phyloP scores from a whole-genome alignment of 1,139 yeast species.

The Geotrichum europaeum region DNA sequence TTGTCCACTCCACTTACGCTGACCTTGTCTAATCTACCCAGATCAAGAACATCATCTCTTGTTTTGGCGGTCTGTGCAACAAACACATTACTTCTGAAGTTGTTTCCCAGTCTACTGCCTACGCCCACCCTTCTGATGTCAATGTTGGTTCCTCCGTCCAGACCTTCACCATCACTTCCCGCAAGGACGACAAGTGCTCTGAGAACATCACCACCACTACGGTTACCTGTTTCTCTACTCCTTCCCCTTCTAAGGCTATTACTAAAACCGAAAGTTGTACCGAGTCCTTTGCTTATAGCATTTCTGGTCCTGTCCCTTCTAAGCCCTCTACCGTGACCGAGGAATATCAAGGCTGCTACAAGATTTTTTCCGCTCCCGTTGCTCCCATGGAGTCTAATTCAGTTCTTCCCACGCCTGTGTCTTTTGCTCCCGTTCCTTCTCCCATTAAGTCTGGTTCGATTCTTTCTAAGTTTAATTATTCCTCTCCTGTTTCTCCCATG shows the following conservation, averaged over 20 bases:
- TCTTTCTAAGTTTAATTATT: too few relatives aligned
- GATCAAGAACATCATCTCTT: slow-evolving; percentile 11
- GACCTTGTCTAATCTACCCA: slow-evolving; percentile 5
- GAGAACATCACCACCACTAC: slow-evolving; percentile 5
- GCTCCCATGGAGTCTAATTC: too few relatives aligned
- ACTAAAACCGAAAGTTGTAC: too few relatives aligned
- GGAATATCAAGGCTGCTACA: too few relatives aligned
- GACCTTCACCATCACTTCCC: slow-evolving; percentile 15
- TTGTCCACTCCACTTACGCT: slow-evolving; percentile 34
- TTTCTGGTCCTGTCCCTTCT: too few relatives aligned
- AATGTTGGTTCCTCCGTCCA: slow-evolving; percentile 8
- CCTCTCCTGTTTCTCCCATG: too few relatives aligned
- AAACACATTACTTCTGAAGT: not conserved
- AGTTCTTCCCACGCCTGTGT: too few relatives aligned
- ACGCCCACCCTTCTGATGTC: not conserved
- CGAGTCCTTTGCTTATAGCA: too few relatives aligned
- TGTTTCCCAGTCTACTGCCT: not conserved
- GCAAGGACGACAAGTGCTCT: slow-evolving; percentile 13
- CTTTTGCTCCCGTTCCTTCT: too few relatives aligned
- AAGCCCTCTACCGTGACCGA: too few relatives aligned
- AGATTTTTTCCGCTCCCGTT: too few relatives aligned
- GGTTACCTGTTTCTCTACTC: slow-evolving; percentile 4
- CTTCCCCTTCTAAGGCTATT: not conserved
- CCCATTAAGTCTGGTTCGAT: too few relatives aligned
- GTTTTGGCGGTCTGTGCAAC: slow-evolving; percentile 11